Evolutionary conservation across 2,329 filamentous ascomycete genomes (phyloP), one percentile per base, ranked within the genome.

Genomic region (Alternaria postmessia): DNA sequence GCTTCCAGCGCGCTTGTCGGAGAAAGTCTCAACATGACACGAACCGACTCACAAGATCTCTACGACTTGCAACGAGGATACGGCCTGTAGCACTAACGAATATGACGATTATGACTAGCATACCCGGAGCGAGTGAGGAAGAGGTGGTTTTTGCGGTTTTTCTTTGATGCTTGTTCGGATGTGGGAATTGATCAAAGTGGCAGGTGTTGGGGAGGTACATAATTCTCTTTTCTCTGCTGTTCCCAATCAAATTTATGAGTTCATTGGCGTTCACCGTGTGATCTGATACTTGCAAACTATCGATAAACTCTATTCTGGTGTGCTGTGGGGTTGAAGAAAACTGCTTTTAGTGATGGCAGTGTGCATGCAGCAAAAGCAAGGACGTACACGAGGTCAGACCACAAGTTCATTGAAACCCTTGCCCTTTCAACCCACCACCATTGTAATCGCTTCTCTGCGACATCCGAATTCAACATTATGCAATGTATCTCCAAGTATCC

Each of bases 81-180:
- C 51, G 65, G 67, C 61, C 62, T 60, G 58, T 57, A 54, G 62
- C 67, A 73, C 68, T 77, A 67, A 77, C 67, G 75, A 76, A 65
- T 69, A 67, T 75, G 62, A 78, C 55, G 73, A 76, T 65, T 67
- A 78, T 63, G 73, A 75, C 63, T 60, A 75, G 73, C 75, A 77
- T 77, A 69, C 62, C 65, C 61, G 68, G 68, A 71, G 72, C 60
- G 63, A 64, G 63, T 52, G 64, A 65, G 67, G 66, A 57, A 57
- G 69, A 69, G 59, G 57, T 57, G 59, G 54, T 51, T 64, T 63
- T 48, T 67, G 38, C 46, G 12, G 46, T 59, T 64, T 60, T 61
- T 64, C 53, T 59, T 60, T 61, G 56, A 24, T 36, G 28, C 42
- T 34, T 57, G 24, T 32, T 43, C 18, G 39, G 39, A 53, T 59